phyloP scores from a whole-genome alignment of 495 filamentous ascomycete genomes.

The Amphirosellinia nigrospora region DNA sequence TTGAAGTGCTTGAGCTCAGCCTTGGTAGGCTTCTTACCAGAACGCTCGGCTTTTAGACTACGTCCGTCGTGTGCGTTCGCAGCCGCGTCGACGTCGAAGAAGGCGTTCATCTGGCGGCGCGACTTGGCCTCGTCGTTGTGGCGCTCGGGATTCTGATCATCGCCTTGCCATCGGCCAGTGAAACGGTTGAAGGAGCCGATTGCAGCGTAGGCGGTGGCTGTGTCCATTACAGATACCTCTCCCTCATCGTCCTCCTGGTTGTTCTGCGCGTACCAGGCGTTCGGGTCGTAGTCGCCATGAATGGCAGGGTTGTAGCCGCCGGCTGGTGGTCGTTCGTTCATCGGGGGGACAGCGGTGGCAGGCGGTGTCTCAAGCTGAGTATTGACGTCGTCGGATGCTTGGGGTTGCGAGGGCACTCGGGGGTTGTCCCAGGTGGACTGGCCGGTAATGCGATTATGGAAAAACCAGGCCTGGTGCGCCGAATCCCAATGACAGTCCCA shows the following conservation, averaged over 20 bases:
- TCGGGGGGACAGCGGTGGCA: constrained; percentile 39
- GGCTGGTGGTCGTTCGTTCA: constrained; percentile 40
- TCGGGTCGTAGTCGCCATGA: constrained; percentile 94
- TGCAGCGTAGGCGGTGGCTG: constrained; percentile 62
- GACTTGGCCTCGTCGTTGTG: constrained; percentile 91
- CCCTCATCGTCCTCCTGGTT: constrained; percentile 38
- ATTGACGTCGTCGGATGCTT: constrained; percentile 21
- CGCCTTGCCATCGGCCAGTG: constrained; percentile 85
- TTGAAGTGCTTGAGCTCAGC: constrained; percentile 78
- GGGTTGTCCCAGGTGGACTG: constrained; percentile 90
- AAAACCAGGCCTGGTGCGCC: constrained; percentile 76
- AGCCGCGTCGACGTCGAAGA: constrained; percentile 96
- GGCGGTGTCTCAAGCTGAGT: constrained; percentile 32
- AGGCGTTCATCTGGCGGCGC: constrained; percentile 88
- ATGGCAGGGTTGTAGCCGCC: constrained; percentile 94
- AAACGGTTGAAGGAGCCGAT: constrained; percentile 88
- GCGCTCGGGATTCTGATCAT: constrained; percentile 57
- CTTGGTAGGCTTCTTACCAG: constrained; percentile 85
- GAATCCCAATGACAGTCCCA: constrained; percentile 88
- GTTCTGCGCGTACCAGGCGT: constrained; percentile 81
- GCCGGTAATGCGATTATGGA: constrained; percentile 83
- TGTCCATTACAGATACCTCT: constrained; percentile 30
- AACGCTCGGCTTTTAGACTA: constrained; percentile 88
- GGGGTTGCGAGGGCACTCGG: constrained; percentile 57
- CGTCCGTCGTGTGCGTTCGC: constrained; percentile 92